A percentile compares a stretch with the other conserved stretches of the same genome.
Conservation (phyloP, 2,329 filamentous ascomycete genomes). For the Alternaria arborescens region DNA sequence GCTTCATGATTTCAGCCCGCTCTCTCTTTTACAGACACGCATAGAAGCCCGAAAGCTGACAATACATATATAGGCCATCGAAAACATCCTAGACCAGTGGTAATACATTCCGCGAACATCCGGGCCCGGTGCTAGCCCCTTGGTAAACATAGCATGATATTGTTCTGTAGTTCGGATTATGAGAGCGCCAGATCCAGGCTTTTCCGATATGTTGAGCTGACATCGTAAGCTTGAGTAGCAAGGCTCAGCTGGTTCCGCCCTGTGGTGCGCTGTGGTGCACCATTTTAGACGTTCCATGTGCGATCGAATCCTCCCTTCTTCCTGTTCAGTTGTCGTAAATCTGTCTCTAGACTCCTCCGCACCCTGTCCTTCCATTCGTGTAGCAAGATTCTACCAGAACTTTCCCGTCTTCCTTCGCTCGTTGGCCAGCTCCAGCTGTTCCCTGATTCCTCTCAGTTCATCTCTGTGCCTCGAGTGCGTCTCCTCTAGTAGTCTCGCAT, state of each 20-base stretch:
- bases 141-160: neutral
- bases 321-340: neutral
- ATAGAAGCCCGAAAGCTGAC: neutral
- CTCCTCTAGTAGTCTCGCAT: conserved; percentile 49
- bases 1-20: neutral
- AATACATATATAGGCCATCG: neutral
- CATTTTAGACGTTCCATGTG: neutral
- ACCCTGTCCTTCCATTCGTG: neutral
- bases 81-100: neutral
- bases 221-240: neutral
- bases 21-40: neutral
- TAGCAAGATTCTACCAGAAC: conserved; percentile 12
- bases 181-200: neutral
- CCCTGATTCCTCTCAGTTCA: conserved; percentile 32
- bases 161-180: neutral
- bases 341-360: neutral
- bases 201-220: neutral
- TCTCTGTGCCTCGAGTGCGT: conserved; percentile 27
- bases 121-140: neutral
- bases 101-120: neutral
- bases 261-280: neutral
- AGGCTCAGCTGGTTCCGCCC: neutral
- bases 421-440: conserved; percentile 32
- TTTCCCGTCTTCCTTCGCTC: conserved; percentile 16
- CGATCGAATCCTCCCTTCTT: neutral